phyloP scores from a whole-genome alignment of 202 grass and related monocot species.

The Zizania palustris region DNA sequence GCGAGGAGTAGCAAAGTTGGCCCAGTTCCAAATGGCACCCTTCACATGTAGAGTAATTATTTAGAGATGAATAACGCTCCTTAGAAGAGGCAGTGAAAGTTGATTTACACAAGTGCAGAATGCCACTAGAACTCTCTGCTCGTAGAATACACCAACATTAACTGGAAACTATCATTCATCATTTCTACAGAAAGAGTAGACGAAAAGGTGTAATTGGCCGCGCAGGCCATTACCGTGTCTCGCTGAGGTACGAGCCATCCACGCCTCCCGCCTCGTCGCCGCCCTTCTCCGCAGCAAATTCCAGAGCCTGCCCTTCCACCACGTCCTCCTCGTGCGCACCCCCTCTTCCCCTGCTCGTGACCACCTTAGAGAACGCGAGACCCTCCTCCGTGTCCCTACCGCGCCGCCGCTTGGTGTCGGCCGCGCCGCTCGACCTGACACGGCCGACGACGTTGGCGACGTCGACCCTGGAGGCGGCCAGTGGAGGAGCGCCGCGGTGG shows the following conservation, averaged over 20 bases:
- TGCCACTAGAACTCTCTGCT: neutral
- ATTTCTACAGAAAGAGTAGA: neutral
- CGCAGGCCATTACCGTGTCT: conserved; percentile 59
- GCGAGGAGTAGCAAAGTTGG: neutral
- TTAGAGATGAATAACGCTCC: neutral
- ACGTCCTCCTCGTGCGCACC: conserved; percentile 33
- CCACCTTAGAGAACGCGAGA: conserved; percentile 29
- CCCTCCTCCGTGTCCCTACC: conserved; percentile 38
- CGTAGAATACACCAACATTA: neutral
- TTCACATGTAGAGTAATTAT: neutral
- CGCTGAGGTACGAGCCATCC: conserved; percentile 81
- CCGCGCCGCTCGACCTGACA: conserved; percentile 25
- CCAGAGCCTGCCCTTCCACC: conserved; percentile 25
- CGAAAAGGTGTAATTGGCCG: neutral
- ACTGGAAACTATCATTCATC: neutral
- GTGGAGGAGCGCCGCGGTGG: conserved; percentile 24
- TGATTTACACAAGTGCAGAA: neutral
- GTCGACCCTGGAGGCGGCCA: conserved; percentile 50
- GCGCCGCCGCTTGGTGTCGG: conserved; percentile 40
- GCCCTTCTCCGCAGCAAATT: conserved; percentile 35
- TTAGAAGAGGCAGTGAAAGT: neutral
- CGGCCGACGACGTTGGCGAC: conserved; percentile 45
- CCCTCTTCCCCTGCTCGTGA: conserved; percentile 35
- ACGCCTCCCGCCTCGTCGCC: conserved; percentile 34
- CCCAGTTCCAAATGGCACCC: neutral